Percentiles rank a stretch among this genome's conserved stretches.
Conservation (phyloP, 2,329 filamentous ascomycete genomes). For the Fusarium equiseti region DNA sequence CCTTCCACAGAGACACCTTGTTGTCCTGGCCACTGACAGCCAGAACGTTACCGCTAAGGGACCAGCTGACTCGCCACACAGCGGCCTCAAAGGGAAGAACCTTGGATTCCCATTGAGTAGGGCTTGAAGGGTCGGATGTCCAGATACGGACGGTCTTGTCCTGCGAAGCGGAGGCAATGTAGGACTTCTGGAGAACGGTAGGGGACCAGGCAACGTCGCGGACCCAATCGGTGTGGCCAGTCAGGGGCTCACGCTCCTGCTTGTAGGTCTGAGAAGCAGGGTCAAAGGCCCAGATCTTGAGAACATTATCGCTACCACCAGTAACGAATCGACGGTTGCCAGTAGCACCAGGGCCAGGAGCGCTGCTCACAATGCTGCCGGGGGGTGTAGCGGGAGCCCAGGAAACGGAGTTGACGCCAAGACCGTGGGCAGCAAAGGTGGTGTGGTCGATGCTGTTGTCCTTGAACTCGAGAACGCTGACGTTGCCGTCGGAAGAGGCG, state of each 20-base stretch:
- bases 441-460: slow-evolving; percentile 93
- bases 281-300: slow-evolving; percentile 94
- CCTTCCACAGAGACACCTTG: slow-evolving; percentile 98
- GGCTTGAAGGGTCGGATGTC: slow-evolving; percentile 76
- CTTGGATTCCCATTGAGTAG: slow-evolving; percentile 85
- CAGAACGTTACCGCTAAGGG: slow-evolving; percentile 93
- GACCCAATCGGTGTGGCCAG: slow-evolving; percentile 95
- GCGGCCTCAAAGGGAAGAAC: slow-evolving; percentile 88
- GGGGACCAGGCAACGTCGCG: slow-evolving; percentile 97
- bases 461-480: slow-evolving; percentile 95
- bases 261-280: slow-evolving; percentile 70
- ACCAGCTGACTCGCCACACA: slow-evolving; percentile 98
- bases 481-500: slow-evolving; percentile 92
- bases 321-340: slow-evolving; percentile 89
- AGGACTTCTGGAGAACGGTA: slow-evolving; percentile 93
- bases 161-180: slow-evolving; percentile 95
- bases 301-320: slow-evolving; percentile 90
- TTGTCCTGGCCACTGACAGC: slow-evolving; percentile 96
- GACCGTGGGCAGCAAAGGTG: slow-evolving; percentile 90
- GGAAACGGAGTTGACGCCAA: slow-evolving; percentile 94
- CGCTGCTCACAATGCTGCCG: slow-evolving; percentile 84
- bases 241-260: slow-evolving; percentile 72
- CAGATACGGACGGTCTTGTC: slow-evolving; percentile 98
- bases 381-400: slow-evolving; percentile 91
- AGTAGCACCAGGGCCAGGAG: slow-evolving; percentile 67